Base-by-base conservation (phyloP, 2,329 filamentous ascomycete genomes). In the Aspergillus calidoustus region DNA sequence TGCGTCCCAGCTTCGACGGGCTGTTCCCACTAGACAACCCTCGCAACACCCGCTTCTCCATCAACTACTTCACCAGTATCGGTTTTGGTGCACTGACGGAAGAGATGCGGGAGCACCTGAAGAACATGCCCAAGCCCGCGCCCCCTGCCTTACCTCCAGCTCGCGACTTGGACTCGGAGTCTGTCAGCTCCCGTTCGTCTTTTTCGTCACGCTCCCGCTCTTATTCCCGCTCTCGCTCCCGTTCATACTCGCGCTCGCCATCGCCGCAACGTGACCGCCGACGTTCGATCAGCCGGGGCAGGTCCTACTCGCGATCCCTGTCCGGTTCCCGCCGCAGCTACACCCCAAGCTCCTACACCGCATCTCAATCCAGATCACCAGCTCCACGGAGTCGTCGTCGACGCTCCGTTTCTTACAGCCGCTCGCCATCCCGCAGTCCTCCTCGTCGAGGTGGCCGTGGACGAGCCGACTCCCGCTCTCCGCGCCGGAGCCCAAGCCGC, bases 51-150 rank as follows among this genome's bases (percentile, higher is more conserved):
- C 89, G 94, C 57, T 99, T 99, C 83, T 92, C 93, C 54, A 97
- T 99, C 88, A 99, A 99, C 80, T 99, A 97, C 84, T 98, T 99
- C 77, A 99, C 95, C 9, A 95, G 93, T 71, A 96, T 99, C 71
- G 93, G 93, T 61, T 96, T 99, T 91, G 95, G 95, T 74, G 88
- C 87, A 25, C 84, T 99, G 64, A 99, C 95, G 2, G 95, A 99
- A 74, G 91, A 93, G 68, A 96, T 97, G 92, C 89, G 95, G 76
- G 92, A 96, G 72, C 88, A 90, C 74, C 84, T 99, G 60, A 91
- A 93, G 75, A 97, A 93, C 72, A 87, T 96, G 78, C 93, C 93
- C 13, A 95, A 96, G 74, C 93, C 93, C 3, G 85, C 90, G 1
- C 81, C 91, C 25, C 91, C 91, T 6, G 87, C 92, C 1, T 81